Percentiles rank a stretch among this genome's conserved stretches.
These are phyloP conservation scores for Helicostylum pulchrum DNA, from an alignment of 192 early-diverging fungal species.

Conservation along the genomic window DNA sequence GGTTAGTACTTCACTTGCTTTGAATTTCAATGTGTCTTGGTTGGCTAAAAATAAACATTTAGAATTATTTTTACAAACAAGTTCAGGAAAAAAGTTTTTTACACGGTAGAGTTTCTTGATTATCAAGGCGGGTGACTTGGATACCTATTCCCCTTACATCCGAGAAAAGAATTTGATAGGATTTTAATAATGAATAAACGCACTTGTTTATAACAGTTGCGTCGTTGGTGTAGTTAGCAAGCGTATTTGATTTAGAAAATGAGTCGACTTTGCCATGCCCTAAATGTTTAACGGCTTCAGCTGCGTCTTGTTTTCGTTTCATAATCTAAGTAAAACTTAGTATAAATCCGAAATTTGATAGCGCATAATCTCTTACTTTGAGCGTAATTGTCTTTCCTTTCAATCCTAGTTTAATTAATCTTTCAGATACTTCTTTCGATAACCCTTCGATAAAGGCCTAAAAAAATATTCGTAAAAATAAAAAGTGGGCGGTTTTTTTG, in stretches of 20 bases:
- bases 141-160: conserved; percentile 58
- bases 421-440: conserved; percentile 58
- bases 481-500: background rate
- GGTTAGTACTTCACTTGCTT: background rate
- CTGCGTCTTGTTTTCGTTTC: conserved; percentile 46
- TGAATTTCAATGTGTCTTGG: conserved; percentile 3
- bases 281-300: conserved; percentile 54
- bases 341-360: too few species aligned
- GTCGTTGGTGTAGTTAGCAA: conserved; percentile 50
- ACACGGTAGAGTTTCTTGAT: conserved; percentile 2
- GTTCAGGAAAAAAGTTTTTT: background rate
- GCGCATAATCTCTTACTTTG: conserved; percentile 41
- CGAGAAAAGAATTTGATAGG: conserved; percentile 31
- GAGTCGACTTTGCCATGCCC: conserved; percentile 67
- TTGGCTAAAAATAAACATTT: background rate
- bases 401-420: conserved; percentile 54
- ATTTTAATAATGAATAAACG: conserved; percentile 35
- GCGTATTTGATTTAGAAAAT: conserved; percentile 47
- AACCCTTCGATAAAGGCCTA: conserved; percentile 62
- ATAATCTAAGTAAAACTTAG: conserved; percentile 38
- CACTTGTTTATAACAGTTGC: conserved; percentile 37
- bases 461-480: background rate
- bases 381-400: conserved; percentile 64
- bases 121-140: conserved; percentile 46
- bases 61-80: background rate